Base-by-base conservation (phyloP, 352 stramenopile genomes). In the Globisporangium megalacanthum region DNA sequence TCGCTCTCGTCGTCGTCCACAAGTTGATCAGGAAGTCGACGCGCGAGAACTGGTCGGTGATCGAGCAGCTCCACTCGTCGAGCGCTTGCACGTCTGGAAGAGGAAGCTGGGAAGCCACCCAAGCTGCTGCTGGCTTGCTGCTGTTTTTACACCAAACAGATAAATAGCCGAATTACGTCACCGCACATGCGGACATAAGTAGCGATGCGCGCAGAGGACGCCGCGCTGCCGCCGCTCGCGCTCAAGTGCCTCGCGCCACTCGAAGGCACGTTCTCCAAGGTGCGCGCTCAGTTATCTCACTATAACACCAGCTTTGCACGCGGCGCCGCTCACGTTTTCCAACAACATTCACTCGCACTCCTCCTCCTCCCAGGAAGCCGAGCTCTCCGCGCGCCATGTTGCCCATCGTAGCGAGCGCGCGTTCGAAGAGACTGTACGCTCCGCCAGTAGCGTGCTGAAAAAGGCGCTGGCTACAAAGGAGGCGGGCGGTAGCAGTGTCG, bases 21-120 rank as follows among this genome's bases (percentile, higher is more conserved):
- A 58, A 88, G 62, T 88, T 90, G 54, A 90, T 76, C 25, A 90
- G 58, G 41, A 68, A 83, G 64, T 90, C 70, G n/a, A 88, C 76
- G 5, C 74, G 74, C 39, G 72, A 66, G 60, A 83, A 88, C 49
- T 88, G 85, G 14, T 63, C 57, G 3, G 69, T 70, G 52, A 88
- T 77, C 0, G 75, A 77, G 14, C 61, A 58, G 49, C 71, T 83
- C 78, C 77, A 90, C 44, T 83, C 74, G 9, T 73, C 72, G 19
- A 88, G 79, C 52, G 65, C 48, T 64, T 60, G 33, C 66, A 62
- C 14, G 73, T 81, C 25, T 72, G 60, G 45, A 88, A 79, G 0
- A 29, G 25, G 25, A 29, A 29, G 25, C 25, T 29, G 25, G 25
- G 25, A 29, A 29, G 25, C 25, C 25, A 29, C 25, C 25, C 25